Base-by-base conservation (phyloP, 2,329 filamentous ascomycete genomes). In the Cladophialophora yegresii region DNA sequence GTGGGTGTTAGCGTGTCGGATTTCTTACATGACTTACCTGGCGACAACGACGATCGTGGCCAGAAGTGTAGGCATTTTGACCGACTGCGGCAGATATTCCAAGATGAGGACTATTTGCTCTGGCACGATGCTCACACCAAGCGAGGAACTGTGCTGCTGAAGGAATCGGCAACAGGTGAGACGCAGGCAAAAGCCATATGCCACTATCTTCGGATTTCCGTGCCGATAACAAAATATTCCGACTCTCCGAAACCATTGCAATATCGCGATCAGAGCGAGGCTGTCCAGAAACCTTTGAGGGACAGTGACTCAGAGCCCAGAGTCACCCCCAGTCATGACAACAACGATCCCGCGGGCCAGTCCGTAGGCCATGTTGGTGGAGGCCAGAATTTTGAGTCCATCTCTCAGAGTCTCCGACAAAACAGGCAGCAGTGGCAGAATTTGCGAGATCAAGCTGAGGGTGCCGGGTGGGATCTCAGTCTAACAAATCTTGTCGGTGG, bases 171-270 rank as follows among this genome's bases (percentile, higher is more conserved):
- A 22, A 77, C 77, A 2, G 73, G 83, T 12, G 72, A 71, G 23
- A 77, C 81, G 22, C 83, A 88, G 66, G 74, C 89, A 7, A 82
- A 82, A 70, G 86, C 85, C 30, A 89, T 87, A 86, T 81, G 81
- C 71, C 86, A 88, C 72, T 85, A 84, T 22, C 33, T 65, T 53
- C 67, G 58, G 33, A 53, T 55, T 36, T 33, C 72, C n/a, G 16
- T 20, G 36, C 54, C n/a, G 16, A 56, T 16, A 40, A 10, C 6
- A 16, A 16, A 32, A 20, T 3, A 83, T 50, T 74, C 12, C 13
- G 28, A 26, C 13, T 16, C 20, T 16, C 6, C 22, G 22, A 13
- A 58, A 58, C 32, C 16, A 20, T 55, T 9, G 9, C 5, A 30
- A 33, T 20, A 45, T 13, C n/a, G 16, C 47, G 23, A 56, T 12